Evolutionary conservation across 805 yeast genomes (phyloP).

Genomic region (Candida easanensis): DNA sequence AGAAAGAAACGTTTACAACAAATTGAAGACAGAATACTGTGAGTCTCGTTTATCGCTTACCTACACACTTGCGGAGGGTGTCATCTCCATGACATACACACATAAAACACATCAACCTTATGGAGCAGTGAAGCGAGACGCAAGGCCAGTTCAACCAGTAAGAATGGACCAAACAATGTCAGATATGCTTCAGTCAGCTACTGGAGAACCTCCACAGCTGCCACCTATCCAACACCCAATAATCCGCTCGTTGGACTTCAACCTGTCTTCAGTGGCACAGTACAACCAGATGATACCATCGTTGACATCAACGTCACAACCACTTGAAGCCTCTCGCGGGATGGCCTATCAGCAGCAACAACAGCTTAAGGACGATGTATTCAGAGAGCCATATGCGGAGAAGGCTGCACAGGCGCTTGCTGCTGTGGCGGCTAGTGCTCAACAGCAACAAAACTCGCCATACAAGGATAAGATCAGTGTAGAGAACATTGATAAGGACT

Average conservation of each 20-base stretch:
- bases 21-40: constrained; percentile 40
- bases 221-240: constrained; percentile 7
- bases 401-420: constrained; percentile 17
- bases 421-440: constrained; percentile 12
- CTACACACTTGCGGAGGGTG: constrained; percentile 38
- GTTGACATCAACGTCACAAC: not conserved
- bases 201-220: not conserved
- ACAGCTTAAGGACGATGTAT: not conserved
- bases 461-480: constrained; percentile 9
- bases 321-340: not conserved
- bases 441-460: constrained; percentile 7
- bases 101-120: constrained; percentile 41
- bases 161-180: not conserved
- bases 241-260: constrained; percentile 9
- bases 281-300: constrained; percentile 9
- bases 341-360: not conserved
- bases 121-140: constrained; percentile 23
- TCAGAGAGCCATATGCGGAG: constrained; percentile 9
- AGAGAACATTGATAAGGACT: constrained; percentile 26
- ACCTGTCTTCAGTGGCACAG: constrained; percentile 15
- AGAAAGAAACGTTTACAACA: constrained; percentile 36
- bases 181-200: not conserved
- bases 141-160: not conserved
- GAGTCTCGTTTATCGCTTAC: constrained; percentile 37
- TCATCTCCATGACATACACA: constrained; percentile 34